These are phyloP conservation scores for Dendrothele bispora DNA, from an alignment of 768 basidiomycete species.

Conservation along the genomic window DNA sequence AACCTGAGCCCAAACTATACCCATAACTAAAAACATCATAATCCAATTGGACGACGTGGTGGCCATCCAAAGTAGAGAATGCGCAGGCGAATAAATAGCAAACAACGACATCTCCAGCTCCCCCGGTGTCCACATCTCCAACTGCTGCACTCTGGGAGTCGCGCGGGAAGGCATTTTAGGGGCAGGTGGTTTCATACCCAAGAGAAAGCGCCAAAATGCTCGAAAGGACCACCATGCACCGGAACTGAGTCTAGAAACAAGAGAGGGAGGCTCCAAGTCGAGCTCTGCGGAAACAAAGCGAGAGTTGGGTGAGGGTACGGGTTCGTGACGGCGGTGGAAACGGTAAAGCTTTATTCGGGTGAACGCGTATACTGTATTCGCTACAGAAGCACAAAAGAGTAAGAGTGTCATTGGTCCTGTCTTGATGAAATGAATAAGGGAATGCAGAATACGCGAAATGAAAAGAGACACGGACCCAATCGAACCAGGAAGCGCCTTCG, in stretches of 20 bases:
- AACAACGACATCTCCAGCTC: conserved; percentile 71
- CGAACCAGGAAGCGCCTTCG: conserved; percentile 67
- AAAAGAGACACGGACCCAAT: conserved; percentile 59
- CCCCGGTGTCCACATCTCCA: conserved; percentile 78
- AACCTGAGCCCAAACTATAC: conserved; percentile 64
- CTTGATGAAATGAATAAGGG: conserved; percentile 35
- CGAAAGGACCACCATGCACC: conserved; percentile 54
- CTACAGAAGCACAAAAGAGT: conserved; percentile 51
- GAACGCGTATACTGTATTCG: conserved; percentile 68
- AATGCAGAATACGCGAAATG: conserved; percentile 12
- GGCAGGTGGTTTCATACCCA: conserved; percentile 56
- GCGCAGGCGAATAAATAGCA: conserved; percentile 76
- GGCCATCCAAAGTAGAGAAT: conserved; percentile 72
- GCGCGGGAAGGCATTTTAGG: conserved; percentile 35
- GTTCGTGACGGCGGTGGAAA: conserved; percentile 61
- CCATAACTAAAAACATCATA: conserved; percentile 67
- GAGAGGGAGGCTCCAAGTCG: conserved; percentile 45
- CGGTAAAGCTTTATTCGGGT: conserved; percentile 70
- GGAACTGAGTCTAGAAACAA: conserved; percentile 40
- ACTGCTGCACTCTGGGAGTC: conserved; percentile 63
- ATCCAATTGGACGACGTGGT: conserved; percentile 77
- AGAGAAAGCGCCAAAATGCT: conserved; percentile 63
- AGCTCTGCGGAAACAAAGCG: conserved; percentile 57
- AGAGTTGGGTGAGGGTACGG: conserved; percentile 68
- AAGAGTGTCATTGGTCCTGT: conserved; percentile 63